Conservation (phyloP, 169 alveolate genomes). For the Eimeria falciformis region DNA sequence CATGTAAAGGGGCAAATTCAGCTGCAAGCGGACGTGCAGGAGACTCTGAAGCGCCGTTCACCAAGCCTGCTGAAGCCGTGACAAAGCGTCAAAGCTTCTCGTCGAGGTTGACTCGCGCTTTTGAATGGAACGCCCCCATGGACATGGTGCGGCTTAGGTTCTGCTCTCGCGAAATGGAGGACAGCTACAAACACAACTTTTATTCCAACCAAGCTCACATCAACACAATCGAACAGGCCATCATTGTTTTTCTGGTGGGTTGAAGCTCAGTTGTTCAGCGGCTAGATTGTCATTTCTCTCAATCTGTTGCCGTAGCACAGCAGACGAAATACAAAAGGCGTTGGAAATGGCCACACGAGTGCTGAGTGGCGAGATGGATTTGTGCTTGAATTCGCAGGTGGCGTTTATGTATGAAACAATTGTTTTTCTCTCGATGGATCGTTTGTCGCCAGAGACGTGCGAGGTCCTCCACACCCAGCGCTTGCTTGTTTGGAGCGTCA, state of each 20-base stretch:
- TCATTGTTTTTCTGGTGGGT: conserved; percentile 72
- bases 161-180: conserved; percentile 70
- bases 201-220: conserved; percentile 66
- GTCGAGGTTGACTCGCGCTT: conserved; percentile 49
- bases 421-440: conserved; percentile 59
- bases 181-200: conserved; percentile 65
- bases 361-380: not conserved
- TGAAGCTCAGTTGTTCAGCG: not conserved
- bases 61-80: conserved; percentile 45
- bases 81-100: conserved; percentile 35
- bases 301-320: no score
- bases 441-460: conserved; percentile 63
- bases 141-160: conserved; percentile 63
- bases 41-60: conserved; percentile 44
- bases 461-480: conserved; percentile 59
- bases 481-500: conserved; percentile 61
- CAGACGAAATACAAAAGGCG: no score
- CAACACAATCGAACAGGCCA: conserved; percentile 69
- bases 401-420: conserved; percentile 65
- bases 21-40: conserved; percentile 45
- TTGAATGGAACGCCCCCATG: conserved; percentile 55
- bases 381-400: conserved; percentile 27
- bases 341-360: not conserved
- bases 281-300: no score
- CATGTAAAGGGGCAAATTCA: conserved; percentile 36